These are phyloP conservation scores for Panus rudis DNA, from an alignment of 768 basidiomycete genomes.

Conservation along the genomic window DNA sequence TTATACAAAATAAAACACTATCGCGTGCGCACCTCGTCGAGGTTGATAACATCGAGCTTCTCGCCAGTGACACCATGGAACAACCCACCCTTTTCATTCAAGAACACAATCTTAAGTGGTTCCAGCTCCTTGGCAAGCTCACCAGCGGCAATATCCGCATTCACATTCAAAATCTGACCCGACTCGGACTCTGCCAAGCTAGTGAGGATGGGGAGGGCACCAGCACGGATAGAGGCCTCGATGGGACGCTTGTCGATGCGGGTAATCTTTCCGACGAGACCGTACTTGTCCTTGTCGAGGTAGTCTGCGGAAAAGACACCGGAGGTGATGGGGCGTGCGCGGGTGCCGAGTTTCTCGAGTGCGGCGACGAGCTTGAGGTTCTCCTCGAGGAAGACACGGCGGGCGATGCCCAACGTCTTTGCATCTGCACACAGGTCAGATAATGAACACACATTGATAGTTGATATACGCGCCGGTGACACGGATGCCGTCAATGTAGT, in stretches of 20 bases:
- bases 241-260: slow-evolving; percentile 93
- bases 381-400: slow-evolving; percentile 94
- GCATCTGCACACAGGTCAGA: slow-evolving; percentile 47
- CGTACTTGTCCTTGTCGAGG: slow-evolving; percentile 91
- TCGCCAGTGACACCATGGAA: slow-evolving; percentile 97
- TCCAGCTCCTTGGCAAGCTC: slow-evolving; percentile 97
- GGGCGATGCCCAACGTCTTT: slow-evolving; percentile 90
- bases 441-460: not conserved
- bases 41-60: slow-evolving; percentile 92
- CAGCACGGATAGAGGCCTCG: slow-evolving; percentile 94
- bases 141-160: slow-evolving; percentile 97
- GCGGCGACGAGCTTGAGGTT: slow-evolving; percentile 92
- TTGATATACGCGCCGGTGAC: slow-evolving; percentile 84
- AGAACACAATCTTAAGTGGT: slow-evolving; percentile 96
- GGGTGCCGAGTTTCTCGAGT: slow-evolving; percentile 90
- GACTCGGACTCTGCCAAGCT: slow-evolving; percentile 90
- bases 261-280: slow-evolving; percentile 92
- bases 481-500: slow-evolving; percentile 96
- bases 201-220: slow-evolving; percentile 92
- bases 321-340: slow-evolving; percentile 95
- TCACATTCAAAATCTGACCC: slow-evolving; percentile 98
- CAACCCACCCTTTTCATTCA: slow-evolving; percentile 97
- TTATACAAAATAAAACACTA: not conserved
- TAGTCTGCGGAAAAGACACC: slow-evolving; percentile 98
- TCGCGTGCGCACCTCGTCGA: slow-evolving; percentile 70